A percentile compares a stretch with the other conserved stretches of the same genome.
phyloP scores from a whole-genome alignment of 345 rosid species.

The Corchorus capsularis region DNA sequence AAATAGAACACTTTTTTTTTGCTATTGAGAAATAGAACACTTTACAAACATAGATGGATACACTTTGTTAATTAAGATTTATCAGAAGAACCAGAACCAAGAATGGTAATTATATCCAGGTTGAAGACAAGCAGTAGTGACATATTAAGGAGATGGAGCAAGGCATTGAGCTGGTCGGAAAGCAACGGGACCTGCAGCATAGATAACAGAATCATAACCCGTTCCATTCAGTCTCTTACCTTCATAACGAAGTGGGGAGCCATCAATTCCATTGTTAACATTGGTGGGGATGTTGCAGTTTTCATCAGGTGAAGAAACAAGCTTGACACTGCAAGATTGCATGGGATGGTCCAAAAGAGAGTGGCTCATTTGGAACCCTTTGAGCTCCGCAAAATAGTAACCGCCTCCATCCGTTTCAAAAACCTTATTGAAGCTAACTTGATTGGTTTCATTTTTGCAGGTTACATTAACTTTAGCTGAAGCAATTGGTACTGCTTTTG shows the following conservation, averaged over 20 bases:
- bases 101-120: not conserved
- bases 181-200: slow-evolving; percentile 69
- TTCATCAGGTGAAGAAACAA: slow-evolving; percentile 64
- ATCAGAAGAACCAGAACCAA: slow-evolving; percentile 10
- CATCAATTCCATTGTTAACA: slow-evolving; percentile 72
- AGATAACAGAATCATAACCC: slow-evolving; percentile 29
- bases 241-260: slow-evolving; percentile 60
- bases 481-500: slow-evolving; percentile 60
- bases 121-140: not conserved
- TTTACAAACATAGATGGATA: not conserved
- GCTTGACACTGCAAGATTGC: slow-evolving; percentile 72
- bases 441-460: slow-evolving; percentile 59
- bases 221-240: slow-evolving; percentile 49
- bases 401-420: slow-evolving; percentile 56
- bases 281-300: slow-evolving; percentile 69
- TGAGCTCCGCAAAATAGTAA: slow-evolving; percentile 74
- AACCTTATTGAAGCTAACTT: slow-evolving; percentile 67
- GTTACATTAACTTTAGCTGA: slow-evolving; percentile 72
- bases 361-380: slow-evolving; percentile 48
- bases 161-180: slow-evolving; percentile 74
- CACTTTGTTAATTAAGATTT: not conserved
- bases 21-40: slow-evolving; percentile 14
- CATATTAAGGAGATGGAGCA: slow-evolving; percentile 34
- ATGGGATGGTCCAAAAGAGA: slow-evolving; percentile 74
- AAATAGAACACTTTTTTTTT: slow-evolving; percentile 7